phyloP scores from a whole-genome alignment of 805 yeast genomes.

The Candida lessepsii region DNA sequence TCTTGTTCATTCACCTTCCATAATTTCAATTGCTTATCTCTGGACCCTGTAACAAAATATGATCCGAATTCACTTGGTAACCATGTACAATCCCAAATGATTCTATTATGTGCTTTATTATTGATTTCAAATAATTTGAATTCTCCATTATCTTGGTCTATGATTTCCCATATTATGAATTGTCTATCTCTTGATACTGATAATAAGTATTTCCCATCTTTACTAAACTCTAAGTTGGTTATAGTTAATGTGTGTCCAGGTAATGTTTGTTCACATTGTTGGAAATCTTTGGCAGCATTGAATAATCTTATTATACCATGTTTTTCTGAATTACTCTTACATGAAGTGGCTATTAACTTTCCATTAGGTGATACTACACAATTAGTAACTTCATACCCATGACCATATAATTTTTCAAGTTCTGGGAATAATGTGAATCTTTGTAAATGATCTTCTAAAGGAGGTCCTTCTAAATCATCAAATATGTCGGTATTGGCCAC shows the following conservation, averaged over 20 bases:
- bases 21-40: conserved; percentile 76
- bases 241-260: conserved; percentile 81
- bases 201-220: conserved; percentile 59
- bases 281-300: conserved; percentile 55
- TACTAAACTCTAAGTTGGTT: conserved; percentile 76
- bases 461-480: conserved; percentile 53
- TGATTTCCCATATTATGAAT: conserved; percentile 69
- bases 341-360: conserved; percentile 77
- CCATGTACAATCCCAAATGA: conserved; percentile 96
- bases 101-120: conserved; percentile 83
- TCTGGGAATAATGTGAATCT: conserved; percentile 95
- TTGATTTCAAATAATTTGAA: conserved; percentile 44
- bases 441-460: conserved; percentile 88
- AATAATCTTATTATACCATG: conserved; percentile 87
- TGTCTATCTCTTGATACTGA: conserved; percentile 90
- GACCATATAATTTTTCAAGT: conserved; percentile 91
- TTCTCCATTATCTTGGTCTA: conserved; percentile 24
- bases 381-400: conserved; percentile 89
- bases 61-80: conserved; percentile 41
- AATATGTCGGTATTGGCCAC: conserved; percentile 43
- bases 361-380: conserved; percentile 69
- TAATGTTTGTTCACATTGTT: conserved; percentile 45
- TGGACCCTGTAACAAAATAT: conserved; percentile 77
- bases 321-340: conserved; percentile 76
- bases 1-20: conserved; percentile 53